Evolutionary conservation across 2,329 filamentous ascomycete species (phyloP).

Genomic region (Nigrograna mackinnonii): DNA sequence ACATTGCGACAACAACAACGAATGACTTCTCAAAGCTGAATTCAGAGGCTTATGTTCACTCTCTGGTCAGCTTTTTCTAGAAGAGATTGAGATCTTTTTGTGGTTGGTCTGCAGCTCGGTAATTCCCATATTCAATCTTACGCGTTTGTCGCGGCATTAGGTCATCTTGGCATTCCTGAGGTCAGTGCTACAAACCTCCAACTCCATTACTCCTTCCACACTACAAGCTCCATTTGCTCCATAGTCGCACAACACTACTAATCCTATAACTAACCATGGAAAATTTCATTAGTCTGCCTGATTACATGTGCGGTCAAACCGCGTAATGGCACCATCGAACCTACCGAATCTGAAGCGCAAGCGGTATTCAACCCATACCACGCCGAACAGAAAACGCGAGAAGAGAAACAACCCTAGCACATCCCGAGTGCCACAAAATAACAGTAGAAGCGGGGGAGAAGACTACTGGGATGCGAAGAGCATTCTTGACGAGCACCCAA

Average conservation of each 20-base stretch:
- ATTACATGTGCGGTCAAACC: conserved; percentile 11
- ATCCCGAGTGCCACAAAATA: not conserved
- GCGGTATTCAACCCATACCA: not conserved
- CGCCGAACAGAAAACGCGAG: conserved; percentile 10
- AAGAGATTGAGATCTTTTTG: too few species aligned
- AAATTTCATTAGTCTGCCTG: conserved; percentile 1
- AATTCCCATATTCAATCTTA: not conserved
- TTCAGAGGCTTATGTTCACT: too few species aligned
- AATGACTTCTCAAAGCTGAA: too few species aligned
- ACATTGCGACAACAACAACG: too few species aligned
- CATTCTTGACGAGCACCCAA: not conserved
- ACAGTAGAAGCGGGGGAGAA: not conserved
- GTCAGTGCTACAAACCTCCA: not conserved
- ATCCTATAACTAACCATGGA: conserved; percentile 24
- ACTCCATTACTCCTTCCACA: not conserved
- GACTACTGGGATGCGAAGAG: not conserved
- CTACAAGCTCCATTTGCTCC: not conserved
- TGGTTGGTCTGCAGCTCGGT: not conserved
- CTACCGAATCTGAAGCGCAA: not conserved
- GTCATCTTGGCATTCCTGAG: too few species aligned
- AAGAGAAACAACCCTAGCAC: conserved; percentile 7
- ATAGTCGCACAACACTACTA: not conserved
- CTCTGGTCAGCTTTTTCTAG: too few species aligned
- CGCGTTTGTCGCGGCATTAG: too few species aligned
- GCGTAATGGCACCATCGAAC: conserved; percentile 26